phyloP scores from a whole-genome alignment of 306 rosid species.

The Ziziphus jujuba region DNA sequence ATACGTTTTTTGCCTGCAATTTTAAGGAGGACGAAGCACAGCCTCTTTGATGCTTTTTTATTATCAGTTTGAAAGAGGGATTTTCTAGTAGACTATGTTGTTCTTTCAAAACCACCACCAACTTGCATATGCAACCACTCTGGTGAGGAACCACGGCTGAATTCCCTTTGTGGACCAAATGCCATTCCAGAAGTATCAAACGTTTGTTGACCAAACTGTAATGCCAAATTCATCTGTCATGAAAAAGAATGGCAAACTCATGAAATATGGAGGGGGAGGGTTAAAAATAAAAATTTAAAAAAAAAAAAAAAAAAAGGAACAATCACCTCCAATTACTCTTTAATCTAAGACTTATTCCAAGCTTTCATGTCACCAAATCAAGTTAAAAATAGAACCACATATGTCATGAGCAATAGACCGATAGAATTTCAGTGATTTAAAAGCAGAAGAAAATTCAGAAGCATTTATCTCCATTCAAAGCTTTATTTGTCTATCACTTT shows the following conservation, averaged over 20 bases:
- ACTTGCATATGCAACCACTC: constrained; percentile 98
- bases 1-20: constrained; percentile 44
- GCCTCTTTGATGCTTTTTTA: constrained; percentile 48
- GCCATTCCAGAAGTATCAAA: constrained; percentile 60
- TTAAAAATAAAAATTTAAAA: no score
- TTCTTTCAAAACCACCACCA: constrained; percentile 81
- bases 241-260: constrained; percentile 9
- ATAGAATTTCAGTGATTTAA: neutral
- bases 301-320: constrained; percentile 21
- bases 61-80: constrained; percentile 29
- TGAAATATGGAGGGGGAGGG: no score
- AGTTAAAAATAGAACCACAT: no score
- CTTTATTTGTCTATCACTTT: no score
- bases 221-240: constrained; percentile 32
- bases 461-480: neutral
- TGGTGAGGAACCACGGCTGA: constrained; percentile 71
- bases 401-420: no score
- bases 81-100: constrained; percentile 44
- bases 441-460: neutral
- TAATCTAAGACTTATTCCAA: neutral
- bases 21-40: constrained; percentile 30
- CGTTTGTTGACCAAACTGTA: constrained; percentile 73
- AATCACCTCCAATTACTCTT: constrained; percentile 3
- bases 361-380: no score
- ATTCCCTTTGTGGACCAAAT: constrained; percentile 74